phyloP scores from a whole-genome alignment of 768 basidiomycete genomes.

The Tricholoma terreum region DNA sequence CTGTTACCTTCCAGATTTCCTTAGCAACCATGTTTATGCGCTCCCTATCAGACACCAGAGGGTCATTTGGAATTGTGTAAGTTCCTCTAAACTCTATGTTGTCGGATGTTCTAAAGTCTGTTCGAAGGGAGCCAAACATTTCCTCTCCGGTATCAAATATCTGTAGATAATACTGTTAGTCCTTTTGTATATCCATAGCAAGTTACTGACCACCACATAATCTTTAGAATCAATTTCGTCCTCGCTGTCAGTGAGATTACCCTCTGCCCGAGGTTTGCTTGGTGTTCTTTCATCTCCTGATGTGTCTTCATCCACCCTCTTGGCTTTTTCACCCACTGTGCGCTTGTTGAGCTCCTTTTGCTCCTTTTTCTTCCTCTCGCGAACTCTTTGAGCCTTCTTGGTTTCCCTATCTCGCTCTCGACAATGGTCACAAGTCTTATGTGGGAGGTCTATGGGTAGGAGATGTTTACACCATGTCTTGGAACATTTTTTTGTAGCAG shows the following conservation, averaged over 20 bases:
- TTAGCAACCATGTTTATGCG: too few relatives aligned
- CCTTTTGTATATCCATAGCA: not conserved
- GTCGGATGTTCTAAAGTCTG: not conserved
- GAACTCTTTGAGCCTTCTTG: not conserved
- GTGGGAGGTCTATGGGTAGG: not conserved
- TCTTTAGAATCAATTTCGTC: not conserved
- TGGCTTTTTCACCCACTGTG: not conserved
- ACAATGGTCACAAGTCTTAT: not conserved
- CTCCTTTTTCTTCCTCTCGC: not conserved
- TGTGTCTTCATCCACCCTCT: not conserved
- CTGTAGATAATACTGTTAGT: not conserved
- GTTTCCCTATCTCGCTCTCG: not conserved
- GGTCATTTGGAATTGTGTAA: too few relatives aligned
- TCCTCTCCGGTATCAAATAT: too few relatives aligned
- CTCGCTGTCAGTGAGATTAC: not conserved
- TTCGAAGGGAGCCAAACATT: not conserved
- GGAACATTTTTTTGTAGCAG: too few relatives aligned
- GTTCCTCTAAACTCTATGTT: not conserved
- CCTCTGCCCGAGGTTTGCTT: not conserved
- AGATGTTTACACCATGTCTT: not conserved
- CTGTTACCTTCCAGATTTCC: too few relatives aligned
- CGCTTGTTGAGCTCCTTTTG: not conserved
- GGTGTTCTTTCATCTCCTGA: not conserved
- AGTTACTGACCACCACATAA: not conserved
- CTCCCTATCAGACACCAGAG: too few relatives aligned